Evolutionary conservation across 192 early-diverging fungal genomes (phyloP), one percentile per base, ranked within the genome.

Genomic region (Entomortierella chlamydospora): DNA sequence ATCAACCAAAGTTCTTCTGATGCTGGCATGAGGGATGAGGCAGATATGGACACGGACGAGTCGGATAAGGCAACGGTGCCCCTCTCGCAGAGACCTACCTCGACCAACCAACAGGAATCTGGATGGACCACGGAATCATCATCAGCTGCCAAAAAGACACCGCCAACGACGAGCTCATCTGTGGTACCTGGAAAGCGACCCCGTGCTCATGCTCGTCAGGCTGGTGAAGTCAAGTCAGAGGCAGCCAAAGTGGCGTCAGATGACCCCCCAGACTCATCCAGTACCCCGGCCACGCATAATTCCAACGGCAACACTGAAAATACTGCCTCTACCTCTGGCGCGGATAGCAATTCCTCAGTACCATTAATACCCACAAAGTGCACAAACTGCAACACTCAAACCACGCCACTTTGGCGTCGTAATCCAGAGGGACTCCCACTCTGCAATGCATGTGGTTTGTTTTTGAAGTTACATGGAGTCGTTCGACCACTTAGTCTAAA

Each of bases 361-460:
- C 59, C 72, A 28, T 15, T 77, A 50, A 78, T 72, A 61, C 71
- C 84, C 25, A 87, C 83, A 29, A 84, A 82, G 39, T 97, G 96
- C 78, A 87, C 83, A 39, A 97, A 98, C 88, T 98, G 97, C 86
- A 53, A 73, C 42, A 96, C 95, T 1, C 95, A 91, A 31, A 92
- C 91, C n/a, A 99, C 98, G 4, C 92, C 96, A 1, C 86, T 99
- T 30, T 99, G 98, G 98, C 91, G 98, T 6, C 85, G 96, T n/a
- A 91, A 96, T 79, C 90, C 91, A 11, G 86, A 91, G 50, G 97
- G 97, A 34, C 92, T 95, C 31, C 90, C 95, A 2, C 90, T 99
- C 17, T 99, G 98, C 78, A 99, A 99, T 61, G 97, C 97, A 0
- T 99, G 98, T 73, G 98, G 98, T 0, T 82, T 99, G 61, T 99